Evolutionary conservation across 805 yeast genomes (phyloP).

Genomic region (Saturnispora halmiae): DNA sequence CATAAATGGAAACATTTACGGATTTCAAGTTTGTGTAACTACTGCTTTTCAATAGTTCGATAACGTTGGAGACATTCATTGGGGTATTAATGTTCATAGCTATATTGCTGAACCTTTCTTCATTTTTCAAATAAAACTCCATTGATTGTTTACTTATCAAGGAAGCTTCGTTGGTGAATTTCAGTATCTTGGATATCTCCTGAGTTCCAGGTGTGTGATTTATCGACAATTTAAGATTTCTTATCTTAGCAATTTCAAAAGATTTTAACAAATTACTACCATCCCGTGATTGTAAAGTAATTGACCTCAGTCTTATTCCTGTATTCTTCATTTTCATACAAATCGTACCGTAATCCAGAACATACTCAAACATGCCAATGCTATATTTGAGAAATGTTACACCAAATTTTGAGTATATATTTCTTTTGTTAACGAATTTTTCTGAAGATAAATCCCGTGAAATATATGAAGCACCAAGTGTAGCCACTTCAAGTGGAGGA

Average conservation of each 20-base stretch:
- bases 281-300: slow-evolving; percentile 4
- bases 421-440: not conserved
- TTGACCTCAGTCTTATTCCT: slow-evolving; percentile 7
- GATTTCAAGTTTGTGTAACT: slow-evolving; percentile 1
- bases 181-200: slow-evolving; percentile 3
- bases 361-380: slow-evolving; percentile 4
- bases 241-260: not conserved
- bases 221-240: not conserved
- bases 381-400: not conserved
- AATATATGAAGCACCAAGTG: not conserved
- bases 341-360: slow-evolving; percentile 6
- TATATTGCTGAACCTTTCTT: not conserved
- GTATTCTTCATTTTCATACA: slow-evolving; percentile 3
- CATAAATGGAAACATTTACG: slow-evolving; percentile 7
- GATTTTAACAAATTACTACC: slow-evolving; percentile 5
- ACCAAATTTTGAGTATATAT: not conserved
- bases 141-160: slow-evolving; percentile 1
- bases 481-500: not conserved
- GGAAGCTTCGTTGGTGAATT: slow-evolving; percentile 2
- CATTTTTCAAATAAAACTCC: slow-evolving; percentile 4
- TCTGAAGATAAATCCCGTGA: no score
- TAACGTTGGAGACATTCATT: slow-evolving; percentile 1
- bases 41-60: not conserved
- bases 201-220: slow-evolving; percentile 5
- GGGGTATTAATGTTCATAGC: not conserved